These are phyloP conservation scores for Heterobasidion annosum DNA, from an alignment of 1,284 basidiomycete genomes.

Conservation along the genomic window DNA sequence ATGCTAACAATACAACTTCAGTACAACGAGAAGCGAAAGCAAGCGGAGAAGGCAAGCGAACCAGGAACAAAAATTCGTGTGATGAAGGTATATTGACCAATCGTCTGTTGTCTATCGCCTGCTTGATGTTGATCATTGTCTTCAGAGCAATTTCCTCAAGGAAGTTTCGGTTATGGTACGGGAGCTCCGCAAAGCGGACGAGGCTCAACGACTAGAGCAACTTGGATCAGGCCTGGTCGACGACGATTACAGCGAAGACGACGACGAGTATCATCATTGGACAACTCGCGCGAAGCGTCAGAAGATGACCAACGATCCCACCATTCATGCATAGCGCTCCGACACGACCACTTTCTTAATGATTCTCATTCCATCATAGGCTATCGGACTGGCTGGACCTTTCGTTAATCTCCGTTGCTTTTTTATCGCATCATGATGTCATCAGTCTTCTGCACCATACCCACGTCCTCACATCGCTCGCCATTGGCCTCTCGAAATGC, in stretches of 20 bases:
- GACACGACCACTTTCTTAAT: neutral
- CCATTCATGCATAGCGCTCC: too few relatives aligned
- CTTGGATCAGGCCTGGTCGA: slow-evolving; percentile 32
- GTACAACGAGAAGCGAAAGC: slow-evolving; percentile 56
- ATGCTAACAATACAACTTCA: slow-evolving; percentile 16
- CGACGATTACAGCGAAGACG: slow-evolving; percentile 36
- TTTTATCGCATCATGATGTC: neutral
- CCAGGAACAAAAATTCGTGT: slow-evolving; percentile 39
- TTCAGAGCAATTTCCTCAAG: slow-evolving; percentile 58
- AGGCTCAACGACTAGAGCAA: slow-evolving; percentile 34
- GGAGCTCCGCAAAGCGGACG: slow-evolving; percentile 49
- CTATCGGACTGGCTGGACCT: neutral
- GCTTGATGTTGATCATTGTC: neutral
- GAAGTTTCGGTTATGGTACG: slow-evolving; percentile 45
- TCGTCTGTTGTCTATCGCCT: neutral
- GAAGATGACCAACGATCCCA: slow-evolving; percentile 8
- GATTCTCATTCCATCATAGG: neutral
- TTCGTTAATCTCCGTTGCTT: neutral
- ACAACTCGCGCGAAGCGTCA: slow-evolving; percentile 22
- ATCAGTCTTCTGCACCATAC: too few relatives aligned
- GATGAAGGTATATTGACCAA: slow-evolving; percentile 38
- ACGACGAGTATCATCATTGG: slow-evolving; percentile 36
- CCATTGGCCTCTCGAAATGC: too few relatives aligned
- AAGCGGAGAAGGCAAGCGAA: slow-evolving; percentile 32
- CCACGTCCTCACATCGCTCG: too few relatives aligned